These are phyloP conservation scores for sorghum (Sorghum bicolor) DNA, from an alignment of 176 grass and related monocot species.

Conservation along the genomic window DNA sequence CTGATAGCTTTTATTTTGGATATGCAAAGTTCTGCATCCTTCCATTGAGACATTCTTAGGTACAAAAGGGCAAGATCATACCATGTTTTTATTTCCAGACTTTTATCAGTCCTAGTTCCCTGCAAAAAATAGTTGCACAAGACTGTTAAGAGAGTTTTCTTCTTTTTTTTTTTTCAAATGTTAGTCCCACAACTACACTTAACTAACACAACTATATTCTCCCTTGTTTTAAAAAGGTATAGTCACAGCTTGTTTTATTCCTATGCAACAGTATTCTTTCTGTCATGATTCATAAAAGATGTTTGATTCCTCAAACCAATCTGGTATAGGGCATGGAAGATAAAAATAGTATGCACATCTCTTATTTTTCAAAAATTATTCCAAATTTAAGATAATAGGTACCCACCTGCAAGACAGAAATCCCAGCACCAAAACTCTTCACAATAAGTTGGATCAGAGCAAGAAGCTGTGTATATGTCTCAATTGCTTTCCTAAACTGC, in stretches of 20 bases:
- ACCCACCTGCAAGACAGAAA: constrained; percentile 56
- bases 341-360: constrained; percentile 8
- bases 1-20: constrained; percentile 48
- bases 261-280: background rate
- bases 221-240: background rate
- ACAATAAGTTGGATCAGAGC: constrained; percentile 60
- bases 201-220: background rate
- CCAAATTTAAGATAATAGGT: background rate
- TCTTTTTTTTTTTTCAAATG: constrained; percentile 10
- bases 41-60: constrained; percentile 67
- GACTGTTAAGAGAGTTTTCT: background rate
- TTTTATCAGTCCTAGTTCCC: constrained; percentile 58
- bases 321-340: background rate
- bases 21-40: constrained; percentile 72
- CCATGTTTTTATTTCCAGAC: constrained; percentile 75
- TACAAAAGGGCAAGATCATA: constrained; percentile 77
- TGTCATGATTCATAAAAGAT: background rate
- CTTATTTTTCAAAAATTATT: background rate
- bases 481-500: constrained; percentile 56
- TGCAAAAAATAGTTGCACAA: constrained; percentile 17
- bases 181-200: constrained; percentile 1
- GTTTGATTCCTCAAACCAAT: background rate
- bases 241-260: background rate
- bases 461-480: constrained; percentile 80
- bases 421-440: constrained; percentile 55